These are phyloP conservation scores for Raphanus hybrid DNA, from an alignment of 441 rosid species.

Conservation along the genomic window DNA sequence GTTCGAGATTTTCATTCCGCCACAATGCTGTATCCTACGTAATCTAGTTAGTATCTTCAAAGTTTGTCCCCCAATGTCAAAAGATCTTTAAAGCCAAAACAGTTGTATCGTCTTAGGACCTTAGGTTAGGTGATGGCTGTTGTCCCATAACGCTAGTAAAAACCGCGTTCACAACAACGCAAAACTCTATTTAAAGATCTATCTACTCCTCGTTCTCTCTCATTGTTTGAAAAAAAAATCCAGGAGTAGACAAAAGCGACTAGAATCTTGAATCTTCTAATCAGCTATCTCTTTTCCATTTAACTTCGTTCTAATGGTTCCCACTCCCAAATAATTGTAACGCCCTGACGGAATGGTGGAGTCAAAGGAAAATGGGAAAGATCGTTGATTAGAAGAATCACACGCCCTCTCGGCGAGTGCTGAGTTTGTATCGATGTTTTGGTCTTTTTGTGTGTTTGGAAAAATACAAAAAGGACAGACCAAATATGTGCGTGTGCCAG, in stretches of 20 bases:
- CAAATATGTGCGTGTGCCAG: neutral
- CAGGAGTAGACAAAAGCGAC: neutral
- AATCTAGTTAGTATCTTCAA: neutral
- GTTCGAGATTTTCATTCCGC: neutral
- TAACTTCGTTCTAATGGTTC: constrained; percentile 1
- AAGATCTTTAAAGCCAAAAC: neutral
- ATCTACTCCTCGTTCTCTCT: neutral
- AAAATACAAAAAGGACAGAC: neutral
- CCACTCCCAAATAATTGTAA: neutral
- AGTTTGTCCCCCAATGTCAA: neutral
- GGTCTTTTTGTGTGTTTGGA: neutral
- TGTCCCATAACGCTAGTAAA: neutral
- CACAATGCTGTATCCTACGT: too few species aligned
- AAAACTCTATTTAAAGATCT: neutral
- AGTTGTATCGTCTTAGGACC: neutral
- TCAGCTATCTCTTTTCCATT: neutral
- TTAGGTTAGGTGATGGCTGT: neutral
- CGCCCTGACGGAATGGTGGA: neutral
- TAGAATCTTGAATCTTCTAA: neutral
- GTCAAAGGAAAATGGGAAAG: neutral
- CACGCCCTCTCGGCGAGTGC: neutral
- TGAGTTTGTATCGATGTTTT: neutral
- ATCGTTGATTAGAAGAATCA: neutral
- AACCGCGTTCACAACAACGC: neutral
- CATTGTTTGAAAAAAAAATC: neutral